phyloP scores from a whole-genome alignment of 2,329 filamentous ascomycete species.

The Calonectria ilicicola region DNA sequence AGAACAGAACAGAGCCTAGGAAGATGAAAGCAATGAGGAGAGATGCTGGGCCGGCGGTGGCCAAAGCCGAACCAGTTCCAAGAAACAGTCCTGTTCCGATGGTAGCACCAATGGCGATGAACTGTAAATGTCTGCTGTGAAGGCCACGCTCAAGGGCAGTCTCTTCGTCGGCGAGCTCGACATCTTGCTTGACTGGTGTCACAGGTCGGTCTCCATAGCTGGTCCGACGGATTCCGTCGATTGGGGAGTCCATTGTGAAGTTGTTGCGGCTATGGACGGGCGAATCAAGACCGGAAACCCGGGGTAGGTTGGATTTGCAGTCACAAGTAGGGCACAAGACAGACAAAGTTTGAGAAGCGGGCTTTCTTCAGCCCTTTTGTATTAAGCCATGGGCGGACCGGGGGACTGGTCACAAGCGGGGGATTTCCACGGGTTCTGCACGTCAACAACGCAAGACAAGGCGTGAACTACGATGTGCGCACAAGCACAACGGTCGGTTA shows the following conservation, averaged over 20 bases:
- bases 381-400: neutral
- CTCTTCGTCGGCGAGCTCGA: constrained; percentile 48
- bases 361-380: neutral
- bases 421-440: neutral
- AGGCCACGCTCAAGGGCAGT: constrained; percentile 52
- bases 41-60: constrained; percentile 73
- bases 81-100: constrained; percentile 81
- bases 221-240: neutral
- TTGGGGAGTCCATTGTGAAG: neutral
- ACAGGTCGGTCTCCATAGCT: neutral
- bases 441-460: constrained; percentile 1
- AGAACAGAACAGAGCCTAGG: constrained; percentile 78
- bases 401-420: neutral
- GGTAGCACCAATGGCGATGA: constrained; percentile 69
- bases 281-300: neutral
- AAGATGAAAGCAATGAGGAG: constrained; percentile 76
- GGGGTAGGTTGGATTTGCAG: neutral
- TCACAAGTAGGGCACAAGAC: neutral
- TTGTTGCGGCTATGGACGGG: neutral
- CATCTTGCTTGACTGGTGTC: constrained; percentile 41
- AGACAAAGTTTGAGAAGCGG: neutral
- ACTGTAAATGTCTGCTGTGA: constrained; percentile 57
- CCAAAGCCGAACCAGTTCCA: constrained; percentile 72
- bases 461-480: neutral
- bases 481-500: neutral